These are phyloP conservation scores for Gossypium lobatum DNA, from an alignment of 441 rosid genomes.

Conservation along the genomic window DNA sequence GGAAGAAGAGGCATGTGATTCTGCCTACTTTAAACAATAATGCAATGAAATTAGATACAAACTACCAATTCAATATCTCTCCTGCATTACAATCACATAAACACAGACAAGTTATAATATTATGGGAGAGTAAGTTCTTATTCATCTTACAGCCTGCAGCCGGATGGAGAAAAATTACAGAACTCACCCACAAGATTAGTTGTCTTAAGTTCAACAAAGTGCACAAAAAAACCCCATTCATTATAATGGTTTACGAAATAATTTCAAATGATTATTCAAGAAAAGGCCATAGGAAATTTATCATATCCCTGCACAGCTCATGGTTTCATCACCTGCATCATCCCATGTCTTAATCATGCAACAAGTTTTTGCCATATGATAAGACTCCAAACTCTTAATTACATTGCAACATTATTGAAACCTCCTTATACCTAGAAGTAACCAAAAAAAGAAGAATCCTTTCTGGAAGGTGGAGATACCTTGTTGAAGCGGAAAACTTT, in stretches of 20 bases:
- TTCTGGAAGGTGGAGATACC: neutral
- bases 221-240: neutral
- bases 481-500: neutral
- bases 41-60: neutral
- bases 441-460: neutral
- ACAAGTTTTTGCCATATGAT: neutral
- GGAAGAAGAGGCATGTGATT: neutral
- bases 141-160: neutral
- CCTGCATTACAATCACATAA: neutral
- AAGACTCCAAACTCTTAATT: neutral
- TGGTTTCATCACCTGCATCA: neutral
- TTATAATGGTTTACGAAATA: neutral
- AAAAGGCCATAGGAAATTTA: neutral
- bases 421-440: neutral
- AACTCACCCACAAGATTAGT: neutral
- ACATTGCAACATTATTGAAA: conserved; percentile 4
- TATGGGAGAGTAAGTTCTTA: neutral
- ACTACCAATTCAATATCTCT: neutral
- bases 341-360: neutral
- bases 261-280: neutral
- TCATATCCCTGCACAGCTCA: neutral
- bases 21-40: conserved; percentile 6
- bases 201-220: conserved; percentile 2
- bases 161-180: neutral
- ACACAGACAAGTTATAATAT: neutral